phyloP scores from a whole-genome alignment of 768 basidiomycete species.

The Mycena venus region DNA sequence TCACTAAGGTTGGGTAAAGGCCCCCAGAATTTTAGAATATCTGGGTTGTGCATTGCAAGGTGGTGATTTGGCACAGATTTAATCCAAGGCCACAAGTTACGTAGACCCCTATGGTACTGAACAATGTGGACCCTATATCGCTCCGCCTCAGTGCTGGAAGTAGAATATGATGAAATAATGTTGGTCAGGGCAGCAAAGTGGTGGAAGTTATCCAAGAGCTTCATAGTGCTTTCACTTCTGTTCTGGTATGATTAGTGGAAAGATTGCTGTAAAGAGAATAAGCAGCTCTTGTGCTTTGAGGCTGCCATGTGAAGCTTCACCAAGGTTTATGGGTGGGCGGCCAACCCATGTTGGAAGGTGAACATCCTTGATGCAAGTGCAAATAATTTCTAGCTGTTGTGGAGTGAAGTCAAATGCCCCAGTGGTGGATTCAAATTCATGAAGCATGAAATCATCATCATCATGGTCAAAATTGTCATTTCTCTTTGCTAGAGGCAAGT shows the following conservation, averaged over 20 bases:
- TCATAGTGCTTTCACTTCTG: too few relatives aligned
- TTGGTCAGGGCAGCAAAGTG: constrained; percentile 22
- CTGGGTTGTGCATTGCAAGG: constrained; percentile 22
- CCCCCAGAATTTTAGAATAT: constrained; percentile 29
- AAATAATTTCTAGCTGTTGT: background rate
- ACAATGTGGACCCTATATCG: constrained; percentile 2
- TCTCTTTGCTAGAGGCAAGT: too few relatives aligned
- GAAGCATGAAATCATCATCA: background rate
- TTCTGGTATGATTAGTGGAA: background rate
- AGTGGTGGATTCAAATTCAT: too few relatives aligned
- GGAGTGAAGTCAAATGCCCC: background rate
- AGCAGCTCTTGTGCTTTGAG: too few relatives aligned
- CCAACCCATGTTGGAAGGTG: background rate
- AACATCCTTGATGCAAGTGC: background rate
- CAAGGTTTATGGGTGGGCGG: background rate
- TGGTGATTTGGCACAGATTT: constrained; percentile 22
- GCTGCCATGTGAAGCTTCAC: background rate
- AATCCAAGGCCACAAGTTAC: background rate
- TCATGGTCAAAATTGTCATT: too few relatives aligned
- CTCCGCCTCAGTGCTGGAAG: constrained; percentile 24
- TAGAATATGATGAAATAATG: constrained; percentile 21
- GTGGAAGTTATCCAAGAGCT: constrained; percentile 18
- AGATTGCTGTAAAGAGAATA: too few relatives aligned
- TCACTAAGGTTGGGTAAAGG: constrained; percentile 24
- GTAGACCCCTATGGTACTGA: constrained; percentile 8